phyloP scores from a whole-genome alignment of 371 early-diverging fungal genomes.

The Circinella minor region DNA sequence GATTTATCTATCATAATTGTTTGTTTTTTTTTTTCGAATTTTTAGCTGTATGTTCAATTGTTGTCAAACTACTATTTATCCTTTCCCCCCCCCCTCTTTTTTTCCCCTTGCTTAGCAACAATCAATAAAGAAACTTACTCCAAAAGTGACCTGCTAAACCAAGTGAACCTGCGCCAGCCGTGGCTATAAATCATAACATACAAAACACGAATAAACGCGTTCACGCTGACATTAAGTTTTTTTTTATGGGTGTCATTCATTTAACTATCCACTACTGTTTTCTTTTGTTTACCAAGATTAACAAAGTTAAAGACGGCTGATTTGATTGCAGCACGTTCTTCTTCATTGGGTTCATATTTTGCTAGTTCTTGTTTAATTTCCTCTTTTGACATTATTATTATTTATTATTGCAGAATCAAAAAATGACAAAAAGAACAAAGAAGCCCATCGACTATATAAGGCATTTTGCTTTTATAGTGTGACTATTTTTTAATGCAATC shows the following conservation, averaged over 20 bases:
- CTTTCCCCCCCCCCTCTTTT: too few relatives aligned
- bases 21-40: too few relatives aligned
- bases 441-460: background rate
- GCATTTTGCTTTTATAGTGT: too few relatives aligned
- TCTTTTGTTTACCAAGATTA: constrained; percentile 28
- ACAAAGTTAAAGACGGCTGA: constrained; percentile 47
- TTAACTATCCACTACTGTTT: too few relatives aligned
- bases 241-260: too few relatives aligned
- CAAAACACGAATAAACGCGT: background rate
- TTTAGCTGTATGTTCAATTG: background rate
- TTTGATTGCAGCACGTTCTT: constrained; percentile 35
- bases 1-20: constrained; percentile 19
- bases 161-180: constrained; percentile 45
- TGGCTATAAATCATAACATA: constrained; percentile 22
- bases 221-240: too few relatives aligned
- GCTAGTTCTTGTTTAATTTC: constrained; percentile 35
- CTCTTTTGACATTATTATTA: constrained; percentile 29
- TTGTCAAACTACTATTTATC: too few relatives aligned
- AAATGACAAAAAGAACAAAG: background rate
- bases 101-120: too few relatives aligned
- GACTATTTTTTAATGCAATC: too few relatives aligned
- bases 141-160: constrained; percentile 42
- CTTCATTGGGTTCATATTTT: constrained; percentile 32
- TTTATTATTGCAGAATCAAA: background rate
- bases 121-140: constrained; percentile 23